Percentiles rank a stretch among this genome's conserved stretches.
These are phyloP conservation scores for Globisporangium nodosum DNA, from an alignment of 352 stramenopile genomes.

Conservation along the genomic window DNA sequence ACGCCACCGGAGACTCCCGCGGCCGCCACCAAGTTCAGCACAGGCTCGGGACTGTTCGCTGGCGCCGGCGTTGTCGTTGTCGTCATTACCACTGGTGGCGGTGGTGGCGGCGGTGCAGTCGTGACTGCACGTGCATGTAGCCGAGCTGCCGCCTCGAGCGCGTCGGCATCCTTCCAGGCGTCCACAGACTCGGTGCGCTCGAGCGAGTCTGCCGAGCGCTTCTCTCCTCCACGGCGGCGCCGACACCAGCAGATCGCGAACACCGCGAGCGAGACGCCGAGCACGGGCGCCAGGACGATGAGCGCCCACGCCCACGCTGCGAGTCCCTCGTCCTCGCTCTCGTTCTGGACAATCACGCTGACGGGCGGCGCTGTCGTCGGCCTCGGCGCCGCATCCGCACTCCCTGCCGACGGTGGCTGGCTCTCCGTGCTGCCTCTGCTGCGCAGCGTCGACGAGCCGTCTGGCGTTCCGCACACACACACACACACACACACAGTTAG, in stretches of 20 bases:
- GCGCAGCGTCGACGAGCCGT: conserved; percentile 8
- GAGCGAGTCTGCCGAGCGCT: conserved; percentile 17
- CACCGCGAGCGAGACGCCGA: conserved; percentile 23
- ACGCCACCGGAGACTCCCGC: conserved; percentile 26
- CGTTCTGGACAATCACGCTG: conserved; percentile 4
- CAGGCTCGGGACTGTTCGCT: too few relatives aligned
- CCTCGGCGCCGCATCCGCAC: background rate
- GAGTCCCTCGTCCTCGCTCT: conserved; percentile 11
- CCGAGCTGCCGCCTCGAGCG: conserved; percentile 9
- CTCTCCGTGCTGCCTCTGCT: background rate
- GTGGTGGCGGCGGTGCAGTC: too few relatives aligned
- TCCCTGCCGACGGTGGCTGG: background rate
- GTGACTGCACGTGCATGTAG: conserved; percentile 9
- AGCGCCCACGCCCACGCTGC: conserved; percentile 32
- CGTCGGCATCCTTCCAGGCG: conserved; percentile 12
- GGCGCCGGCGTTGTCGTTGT: too few relatives aligned
- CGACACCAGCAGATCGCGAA: conserved; percentile 52
- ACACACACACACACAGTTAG: background rate
- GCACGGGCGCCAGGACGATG: conserved; percentile 24
- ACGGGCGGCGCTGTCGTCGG: background rate
- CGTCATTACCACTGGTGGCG: too few relatives aligned
- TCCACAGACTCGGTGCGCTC: conserved; percentile 27
- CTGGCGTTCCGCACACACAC: background rate
- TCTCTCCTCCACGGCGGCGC: conserved; percentile 27
- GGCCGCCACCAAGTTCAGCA: conserved; percentile 34